Percentiles rank a stretch among this genome's conserved stretches.
Evolutionary conservation across 1,284 basidiomycete species (phyloP).

Genomic region (Rhodotorula sp.): DNA sequence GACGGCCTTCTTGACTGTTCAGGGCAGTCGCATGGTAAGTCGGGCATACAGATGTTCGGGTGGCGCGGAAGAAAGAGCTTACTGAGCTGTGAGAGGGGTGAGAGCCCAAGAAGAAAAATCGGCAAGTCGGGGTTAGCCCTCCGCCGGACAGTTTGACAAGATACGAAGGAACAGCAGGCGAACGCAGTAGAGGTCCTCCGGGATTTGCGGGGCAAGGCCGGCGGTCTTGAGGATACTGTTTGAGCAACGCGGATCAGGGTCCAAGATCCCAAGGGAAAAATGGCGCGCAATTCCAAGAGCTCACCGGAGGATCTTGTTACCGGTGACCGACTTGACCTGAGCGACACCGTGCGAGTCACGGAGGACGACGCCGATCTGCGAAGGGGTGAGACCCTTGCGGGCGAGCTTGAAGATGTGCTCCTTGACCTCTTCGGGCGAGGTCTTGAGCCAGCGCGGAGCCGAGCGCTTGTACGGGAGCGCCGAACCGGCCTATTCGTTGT

Average conservation of each 20-base stretch:
- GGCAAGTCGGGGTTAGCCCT: too few species aligned
- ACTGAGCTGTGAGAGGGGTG: slow-evolving; percentile 58
- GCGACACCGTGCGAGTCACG: slow-evolving; percentile 98
- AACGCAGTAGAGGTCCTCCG: slow-evolving; percentile 79
- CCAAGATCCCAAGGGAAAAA: not conserved
- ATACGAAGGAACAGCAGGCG: not conserved
- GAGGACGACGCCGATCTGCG: slow-evolving; percentile 96
- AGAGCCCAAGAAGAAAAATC: not conserved
- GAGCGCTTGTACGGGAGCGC: slow-evolving; percentile 96
- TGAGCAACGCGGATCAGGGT: too few species aligned
- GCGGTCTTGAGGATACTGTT: slow-evolving; percentile 74
- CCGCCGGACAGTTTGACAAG: too few species aligned
- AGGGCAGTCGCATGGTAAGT: slow-evolving; percentile 43
- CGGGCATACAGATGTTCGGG: slow-evolving; percentile 90
- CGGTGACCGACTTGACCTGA: slow-evolving; percentile 93
- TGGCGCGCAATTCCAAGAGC: slow-evolving; percentile 59
- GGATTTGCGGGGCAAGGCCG: slow-evolving; percentile 73
- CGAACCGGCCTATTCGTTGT: too few species aligned
- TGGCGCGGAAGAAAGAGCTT: slow-evolving; percentile 53
- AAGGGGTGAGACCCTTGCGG: slow-evolving; percentile 95
- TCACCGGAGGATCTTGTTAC: slow-evolving; percentile 92
- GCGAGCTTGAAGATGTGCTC: slow-evolving; percentile 97
- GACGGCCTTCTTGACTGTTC: slow-evolving; percentile 92
- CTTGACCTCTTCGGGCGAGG: slow-evolving; percentile 88
- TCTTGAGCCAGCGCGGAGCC: slow-evolving; percentile 95